Evolutionary conservation across 148 eudicot species (phyloP).

Genomic region (Vaccinium corymbosum): DNA sequence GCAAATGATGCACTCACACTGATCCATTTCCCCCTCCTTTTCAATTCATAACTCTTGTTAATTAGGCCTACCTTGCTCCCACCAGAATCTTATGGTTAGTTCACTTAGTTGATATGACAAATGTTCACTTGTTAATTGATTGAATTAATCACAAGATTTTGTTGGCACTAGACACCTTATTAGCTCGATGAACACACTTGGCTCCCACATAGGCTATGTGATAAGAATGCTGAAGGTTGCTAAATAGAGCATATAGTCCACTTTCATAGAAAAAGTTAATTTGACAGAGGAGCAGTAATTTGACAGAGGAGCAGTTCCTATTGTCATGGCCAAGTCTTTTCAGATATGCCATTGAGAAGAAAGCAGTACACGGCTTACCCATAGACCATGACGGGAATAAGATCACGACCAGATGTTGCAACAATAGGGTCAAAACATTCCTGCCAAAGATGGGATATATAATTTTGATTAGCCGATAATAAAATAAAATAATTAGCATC

Average conservation of each 20-base stretch:
- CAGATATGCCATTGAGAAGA: slow-evolving; percentile 3
- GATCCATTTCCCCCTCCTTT: not conserved
- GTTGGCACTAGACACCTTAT: not conserved
- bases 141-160: not conserved
- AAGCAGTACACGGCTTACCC: slow-evolving; percentile 52
- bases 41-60: not conserved
- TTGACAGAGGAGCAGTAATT: not conserved
- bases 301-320: not conserved
- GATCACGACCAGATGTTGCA: slow-evolving; percentile 77
- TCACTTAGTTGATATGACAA: not conserved
- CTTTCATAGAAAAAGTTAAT: not conserved
- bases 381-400: slow-evolving; percentile 95
- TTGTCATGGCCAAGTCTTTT: not conserved
- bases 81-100: not conserved
- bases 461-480: not conserved
- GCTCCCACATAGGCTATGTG: not conserved
- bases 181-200: not conserved
- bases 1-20: not conserved
- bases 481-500: not conserved
- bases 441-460: slow-evolving; percentile 34
- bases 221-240: not conserved
- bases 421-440: slow-evolving; percentile 93
- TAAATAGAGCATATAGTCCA: slow-evolving; percentile 3
- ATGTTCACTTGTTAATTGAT: not conserved
- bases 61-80: not conserved